Conservation (phyloP, 306 rosid species). For the Begonia loranthoides region DNA sequence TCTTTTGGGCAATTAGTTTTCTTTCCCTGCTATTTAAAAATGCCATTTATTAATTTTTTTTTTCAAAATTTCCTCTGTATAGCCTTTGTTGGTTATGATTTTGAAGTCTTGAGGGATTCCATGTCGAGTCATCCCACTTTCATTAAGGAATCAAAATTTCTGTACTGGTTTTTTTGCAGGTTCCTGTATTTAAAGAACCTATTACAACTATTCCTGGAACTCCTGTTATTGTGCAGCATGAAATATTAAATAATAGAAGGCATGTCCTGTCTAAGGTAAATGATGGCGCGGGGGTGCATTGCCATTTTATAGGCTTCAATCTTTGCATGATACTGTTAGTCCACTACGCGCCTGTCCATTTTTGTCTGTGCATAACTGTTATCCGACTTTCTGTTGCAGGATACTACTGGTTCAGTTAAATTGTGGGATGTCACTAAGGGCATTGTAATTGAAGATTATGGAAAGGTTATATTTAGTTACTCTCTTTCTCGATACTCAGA, state of each 20-base stretch:
- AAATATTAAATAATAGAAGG: slow-evolving; percentile 81
- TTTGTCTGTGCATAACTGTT: slow-evolving; percentile 1
- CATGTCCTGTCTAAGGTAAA: slow-evolving; percentile 93
- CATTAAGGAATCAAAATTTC: slow-evolving; percentile 13
- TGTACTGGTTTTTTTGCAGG: slow-evolving; percentile 26
- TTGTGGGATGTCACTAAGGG: slow-evolving; percentile 97
- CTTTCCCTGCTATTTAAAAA: too few relatives aligned
- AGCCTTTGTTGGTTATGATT: too few relatives aligned
- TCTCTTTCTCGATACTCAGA: slow-evolving; percentile 9
- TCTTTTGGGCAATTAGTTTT: too few relatives aligned
- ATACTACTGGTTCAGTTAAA: slow-evolving; percentile 87
- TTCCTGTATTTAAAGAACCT: slow-evolving; percentile 87
- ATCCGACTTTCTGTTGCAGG: slow-evolving; percentile 31
- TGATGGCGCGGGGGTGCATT: too few relatives aligned
- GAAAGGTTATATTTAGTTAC: slow-evolving; percentile 49
- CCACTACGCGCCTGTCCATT: background rate
- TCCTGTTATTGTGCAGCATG: slow-evolving; percentile 88
- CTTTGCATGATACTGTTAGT: background rate
- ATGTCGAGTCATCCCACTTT: background rate
- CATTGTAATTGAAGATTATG: slow-evolving; percentile 69
- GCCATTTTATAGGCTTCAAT: background rate
- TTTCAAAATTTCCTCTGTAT: too few relatives aligned
- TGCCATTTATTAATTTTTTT: too few relatives aligned
- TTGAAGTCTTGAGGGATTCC: too few relatives aligned
- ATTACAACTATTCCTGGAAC: slow-evolving; percentile 59